Evolutionary conservation across 768 basidiomycete genomes (phyloP).

Genomic region (Lentinus brumalis): DNA sequence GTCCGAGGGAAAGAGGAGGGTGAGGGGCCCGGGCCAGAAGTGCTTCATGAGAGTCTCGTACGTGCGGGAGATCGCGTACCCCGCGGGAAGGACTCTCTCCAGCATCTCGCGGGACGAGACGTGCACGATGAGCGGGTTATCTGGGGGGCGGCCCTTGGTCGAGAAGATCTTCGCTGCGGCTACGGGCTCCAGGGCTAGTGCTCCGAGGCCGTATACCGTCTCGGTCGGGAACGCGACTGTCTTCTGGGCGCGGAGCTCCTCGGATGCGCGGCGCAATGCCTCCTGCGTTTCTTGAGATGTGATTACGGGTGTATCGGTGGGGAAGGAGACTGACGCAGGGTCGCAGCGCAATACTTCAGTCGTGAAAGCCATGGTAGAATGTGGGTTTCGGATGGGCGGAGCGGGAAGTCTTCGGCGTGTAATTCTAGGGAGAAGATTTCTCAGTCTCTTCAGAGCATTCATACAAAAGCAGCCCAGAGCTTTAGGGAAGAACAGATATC

Average conservation of each 20-base stretch:
- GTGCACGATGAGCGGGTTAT: slow-evolving; percentile 98
- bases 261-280: slow-evolving; percentile 58
- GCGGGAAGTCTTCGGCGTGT: background rate
- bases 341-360: slow-evolving; percentile 62
- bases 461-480: slow-evolving; percentile 6
- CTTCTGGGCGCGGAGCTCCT: slow-evolving; percentile 51
- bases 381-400: background rate
- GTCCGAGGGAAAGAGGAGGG: slow-evolving; percentile 84
- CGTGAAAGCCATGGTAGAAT: slow-evolving; percentile 23
- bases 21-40: slow-evolving; percentile 96
- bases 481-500: background rate
- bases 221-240: slow-evolving; percentile 94
- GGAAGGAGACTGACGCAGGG: slow-evolving; percentile 61
- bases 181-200: slow-evolving; percentile 63
- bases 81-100: slow-evolving; percentile 62
- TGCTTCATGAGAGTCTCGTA: slow-evolving; percentile 76
- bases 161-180: slow-evolving; percentile 79
- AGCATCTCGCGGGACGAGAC: slow-evolving; percentile 89
- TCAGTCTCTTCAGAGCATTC: slow-evolving; percentile 4
- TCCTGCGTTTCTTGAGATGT: slow-evolving; percentile 50
- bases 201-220: slow-evolving; percentile 98
- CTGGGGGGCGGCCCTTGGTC: slow-evolving; percentile 89
- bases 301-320: slow-evolving; percentile 49
- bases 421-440: slow-evolving; percentile 5
- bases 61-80: slow-evolving; percentile 57